phyloP scores from a whole-genome alignment of 495 filamentous ascomycete species.

The Paragyromitra xinjiangensis region DNA sequence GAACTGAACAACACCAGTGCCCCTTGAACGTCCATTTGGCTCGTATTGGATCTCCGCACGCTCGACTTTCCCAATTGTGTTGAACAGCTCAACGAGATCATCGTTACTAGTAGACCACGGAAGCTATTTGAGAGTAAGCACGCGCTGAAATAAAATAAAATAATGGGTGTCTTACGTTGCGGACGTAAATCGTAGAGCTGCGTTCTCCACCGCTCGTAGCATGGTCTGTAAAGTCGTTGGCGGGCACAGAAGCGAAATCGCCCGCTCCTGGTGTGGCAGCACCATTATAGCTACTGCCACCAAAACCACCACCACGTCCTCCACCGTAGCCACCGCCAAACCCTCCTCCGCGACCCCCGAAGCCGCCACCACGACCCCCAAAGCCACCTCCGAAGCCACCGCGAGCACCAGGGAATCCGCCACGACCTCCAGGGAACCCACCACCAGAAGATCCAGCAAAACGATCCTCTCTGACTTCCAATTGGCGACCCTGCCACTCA shows the following conservation, averaged over 20 bases:
- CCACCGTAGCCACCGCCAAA: constrained; percentile 64
- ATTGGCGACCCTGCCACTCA: constrained; percentile 92
- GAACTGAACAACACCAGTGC: constrained; percentile 94
- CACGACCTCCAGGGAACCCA: constrained; percentile 63
- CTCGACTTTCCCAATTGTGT: constrained; percentile 96
- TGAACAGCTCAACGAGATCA: constrained; percentile 93
- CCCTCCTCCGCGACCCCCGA: constrained; percentile 61
- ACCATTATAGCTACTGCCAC: constrained; percentile 50
- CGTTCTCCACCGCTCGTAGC: constrained; percentile 88
- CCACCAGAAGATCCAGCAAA: constrained; percentile 76
- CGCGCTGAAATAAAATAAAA: constrained; percentile 34
- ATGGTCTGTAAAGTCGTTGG: constrained; percentile 95
- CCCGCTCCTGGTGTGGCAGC: constrained; percentile 59
- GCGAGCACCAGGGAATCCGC: constrained; percentile 66
- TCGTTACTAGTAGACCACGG: constrained; percentile 99
- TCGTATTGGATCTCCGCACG: constrained; percentile 99
- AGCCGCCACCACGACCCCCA: constrained; percentile 66
- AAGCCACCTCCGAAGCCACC: constrained; percentile 67
- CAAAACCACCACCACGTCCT: constrained; percentile 61
- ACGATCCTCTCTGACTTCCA: constrained; percentile 96
- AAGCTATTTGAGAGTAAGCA: constrained; percentile 67
- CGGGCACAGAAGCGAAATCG: constrained; percentile 67
- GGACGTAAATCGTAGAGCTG: constrained; percentile 87
- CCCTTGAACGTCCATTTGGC: constrained; percentile 91
- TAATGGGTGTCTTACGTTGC: constrained; percentile 77